These are phyloP conservation scores for Mesembryanthemum crystallinum DNA, from an alignment of 148 eudicot species.

Conservation along the genomic window DNA sequence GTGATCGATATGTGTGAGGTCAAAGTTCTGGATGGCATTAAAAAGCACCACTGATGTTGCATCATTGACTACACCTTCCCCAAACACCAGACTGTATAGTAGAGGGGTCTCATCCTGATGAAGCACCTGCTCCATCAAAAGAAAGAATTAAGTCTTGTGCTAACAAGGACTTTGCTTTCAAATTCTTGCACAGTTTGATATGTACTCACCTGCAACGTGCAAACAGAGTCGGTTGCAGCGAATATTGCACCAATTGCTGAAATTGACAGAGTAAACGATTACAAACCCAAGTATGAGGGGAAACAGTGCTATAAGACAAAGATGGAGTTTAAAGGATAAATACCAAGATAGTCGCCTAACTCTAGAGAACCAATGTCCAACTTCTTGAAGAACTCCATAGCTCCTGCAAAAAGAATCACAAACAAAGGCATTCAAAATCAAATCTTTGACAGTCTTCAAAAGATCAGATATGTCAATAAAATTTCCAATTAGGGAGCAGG, in stretches of 20 bases:
- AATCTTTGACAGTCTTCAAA: background rate
- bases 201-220: slow-evolving; percentile 68
- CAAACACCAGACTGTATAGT: slow-evolving; percentile 79
- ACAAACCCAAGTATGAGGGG: slow-evolving; percentile 2
- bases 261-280: slow-evolving; percentile 26
- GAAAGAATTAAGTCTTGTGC: slow-evolving; percentile 18
- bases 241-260: slow-evolving; percentile 83
- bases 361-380: slow-evolving; percentile 56
- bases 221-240: slow-evolving; percentile 86
- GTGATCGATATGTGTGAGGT: slow-evolving; percentile 45
- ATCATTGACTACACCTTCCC: slow-evolving; percentile 84
- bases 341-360: slow-evolving; percentile 67
- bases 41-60: slow-evolving; percentile 83
- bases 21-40: slow-evolving; percentile 65
- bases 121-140: slow-evolving; percentile 54
- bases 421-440: slow-evolving; percentile 6
- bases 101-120: slow-evolving; percentile 83
- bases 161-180: slow-evolving; percentile 3
- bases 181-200: slow-evolving; percentile 12
- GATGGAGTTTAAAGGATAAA: slow-evolving; percentile 5
- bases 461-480: background rate
- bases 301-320: background rate
- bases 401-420: slow-evolving; percentile 44
- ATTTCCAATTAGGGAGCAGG: background rate
- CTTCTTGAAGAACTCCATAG: slow-evolving; percentile 38